Conservation (phyloP, 805 yeast genomes). For the Wickerhamomyces sydowiorum region DNA sequence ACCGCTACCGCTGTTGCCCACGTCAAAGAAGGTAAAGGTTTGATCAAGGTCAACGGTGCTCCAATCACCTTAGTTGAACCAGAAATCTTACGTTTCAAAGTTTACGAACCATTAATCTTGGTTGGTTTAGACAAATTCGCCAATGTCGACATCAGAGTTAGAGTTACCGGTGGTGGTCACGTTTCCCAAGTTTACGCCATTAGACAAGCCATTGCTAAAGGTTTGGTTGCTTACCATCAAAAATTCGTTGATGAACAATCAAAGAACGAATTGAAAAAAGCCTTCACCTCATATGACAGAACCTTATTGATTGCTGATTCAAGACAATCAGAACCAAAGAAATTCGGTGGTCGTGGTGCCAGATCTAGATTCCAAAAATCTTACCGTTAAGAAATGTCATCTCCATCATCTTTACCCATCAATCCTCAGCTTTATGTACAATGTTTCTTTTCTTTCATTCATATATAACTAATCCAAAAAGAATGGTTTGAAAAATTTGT, state of each 20-base stretch:
- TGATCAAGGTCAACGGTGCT: slow-evolving; percentile 97
- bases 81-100: slow-evolving; percentile 98
- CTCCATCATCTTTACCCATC: slow-evolving; percentile 13
- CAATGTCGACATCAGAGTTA: slow-evolving; percentile 96
- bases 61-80: slow-evolving; percentile 99
- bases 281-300: slow-evolving; percentile 97
- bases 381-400: slow-evolving; percentile 72
- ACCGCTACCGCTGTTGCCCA: slow-evolving; percentile 99
- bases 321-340: slow-evolving; percentile 99
- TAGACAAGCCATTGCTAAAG: slow-evolving; percentile 99
- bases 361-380: slow-evolving; percentile 99
- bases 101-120: slow-evolving; percentile 97
- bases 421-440: slow-evolving; percentile 5
- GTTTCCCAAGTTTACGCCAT: slow-evolving; percentile 99
- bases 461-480: slow-evolving; percentile 4
- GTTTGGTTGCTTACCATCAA: slow-evolving; percentile 99
- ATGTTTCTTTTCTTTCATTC: slow-evolving; percentile 3
- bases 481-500: slow-evolving; percentile 1
- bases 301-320: slow-evolving; percentile 98
- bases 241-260: slow-evolving; percentile 99
- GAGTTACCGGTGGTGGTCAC: slow-evolving; percentile 99
- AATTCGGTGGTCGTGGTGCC: slow-evolving; percentile 99
- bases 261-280: slow-evolving; percentile 98
- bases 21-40: slow-evolving; percentile 99
- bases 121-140: slow-evolving; percentile 99